phyloP scores from a whole-genome alignment of 1,284 basidiomycete species.

The Apiotrichum veenhuisii region DNA sequence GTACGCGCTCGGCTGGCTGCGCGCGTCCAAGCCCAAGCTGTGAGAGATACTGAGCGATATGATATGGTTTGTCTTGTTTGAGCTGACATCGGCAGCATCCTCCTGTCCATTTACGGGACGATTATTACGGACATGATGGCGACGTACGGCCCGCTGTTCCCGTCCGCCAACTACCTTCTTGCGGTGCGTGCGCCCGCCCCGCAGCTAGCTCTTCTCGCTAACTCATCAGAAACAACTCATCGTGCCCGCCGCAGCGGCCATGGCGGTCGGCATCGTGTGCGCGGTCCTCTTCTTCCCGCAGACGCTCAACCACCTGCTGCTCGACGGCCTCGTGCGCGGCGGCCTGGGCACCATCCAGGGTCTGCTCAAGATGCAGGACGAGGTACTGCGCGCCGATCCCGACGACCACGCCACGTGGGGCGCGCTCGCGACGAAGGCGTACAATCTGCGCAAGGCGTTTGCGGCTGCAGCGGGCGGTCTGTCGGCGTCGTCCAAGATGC shows the following conservation, averaged over 20 bases:
- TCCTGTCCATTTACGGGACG: conserved; percentile 58
- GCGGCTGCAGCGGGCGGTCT: conserved; percentile 30
- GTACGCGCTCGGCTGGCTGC: conserved; percentile 60
- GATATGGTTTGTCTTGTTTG: background rate
- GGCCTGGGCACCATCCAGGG: conserved; percentile 36
- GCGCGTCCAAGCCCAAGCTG: conserved; percentile 63
- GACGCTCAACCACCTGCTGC: conserved; percentile 58
- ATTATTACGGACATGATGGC: conserved; percentile 55
- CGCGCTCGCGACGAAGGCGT: conserved; percentile 23
- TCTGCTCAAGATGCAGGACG: conserved; percentile 42
- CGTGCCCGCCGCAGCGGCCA: conserved; percentile 59
- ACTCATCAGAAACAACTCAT: conserved; percentile 52
- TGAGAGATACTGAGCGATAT: no score
- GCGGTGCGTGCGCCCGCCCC: no score
- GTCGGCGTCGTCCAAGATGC: conserved; percentile 33
- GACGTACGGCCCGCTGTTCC: conserved; percentile 58
- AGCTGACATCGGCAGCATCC: conserved; percentile 28
- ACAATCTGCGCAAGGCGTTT: conserved; percentile 23
- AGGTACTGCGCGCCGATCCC: conserved; percentile 32
- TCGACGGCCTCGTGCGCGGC: conserved; percentile 30
- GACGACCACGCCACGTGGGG: conserved; percentile 34
- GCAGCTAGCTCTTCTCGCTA: no score
- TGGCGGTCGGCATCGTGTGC: conserved; percentile 59
- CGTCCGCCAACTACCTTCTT: conserved; percentile 25
- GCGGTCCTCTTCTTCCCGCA: conserved; percentile 69